Base-by-base conservation (phyloP, 2,329 filamentous ascomycete genomes). In the Aspergillus sp. region DNA sequence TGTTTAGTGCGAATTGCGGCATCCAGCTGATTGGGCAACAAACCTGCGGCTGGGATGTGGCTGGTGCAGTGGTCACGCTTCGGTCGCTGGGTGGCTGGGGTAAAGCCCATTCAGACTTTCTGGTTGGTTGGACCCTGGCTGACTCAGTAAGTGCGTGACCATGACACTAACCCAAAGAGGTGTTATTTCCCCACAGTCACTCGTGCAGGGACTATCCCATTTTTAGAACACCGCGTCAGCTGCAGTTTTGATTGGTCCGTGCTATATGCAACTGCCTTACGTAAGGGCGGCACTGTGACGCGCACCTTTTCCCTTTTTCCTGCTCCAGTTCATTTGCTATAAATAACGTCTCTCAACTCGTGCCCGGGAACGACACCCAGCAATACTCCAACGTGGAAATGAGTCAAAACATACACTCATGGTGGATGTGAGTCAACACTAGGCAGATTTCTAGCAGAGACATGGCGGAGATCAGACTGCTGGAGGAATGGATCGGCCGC, bases 401-500 rank as follows among this genome's bases (percentile, higher is more conserved):
- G 27, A 11, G 11, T 30, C 27, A 5, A 36, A 36, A 42, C 17
- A 41, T 10, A 42, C 39, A 10, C 39, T 42, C n/a, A 42, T 11
- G n/a, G 13, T 32, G 38, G 38, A 42, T 19, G 7, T 17, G 39
- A 19, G 41, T 36, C 32, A 13, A 44, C 41, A 23, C 41, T 21
- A 21, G 17, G 17, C n/a, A 21, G 8, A 21, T 21, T 21, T 11
- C 41, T 4, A 21, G 2, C 41, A 44, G 41, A 44, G 41, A 44
- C 41, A 44, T 11, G 10, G 41, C 41, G 41, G 41, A 21, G 19
- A 42, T 42, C 41, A n/a, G 41, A 19, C 41, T 21, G 13, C n/a
- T 42, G n/a, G 39, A 42, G 39, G 17, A 39, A 49, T 47, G 42
- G 54, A 57, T 49, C 42, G 42, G 54, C 54, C 54, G 54, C 54